Evolutionary conservation across 2,329 filamentous ascomycete genomes (phyloP).

Genomic region (Pseudogymnoascus sp.): DNA sequence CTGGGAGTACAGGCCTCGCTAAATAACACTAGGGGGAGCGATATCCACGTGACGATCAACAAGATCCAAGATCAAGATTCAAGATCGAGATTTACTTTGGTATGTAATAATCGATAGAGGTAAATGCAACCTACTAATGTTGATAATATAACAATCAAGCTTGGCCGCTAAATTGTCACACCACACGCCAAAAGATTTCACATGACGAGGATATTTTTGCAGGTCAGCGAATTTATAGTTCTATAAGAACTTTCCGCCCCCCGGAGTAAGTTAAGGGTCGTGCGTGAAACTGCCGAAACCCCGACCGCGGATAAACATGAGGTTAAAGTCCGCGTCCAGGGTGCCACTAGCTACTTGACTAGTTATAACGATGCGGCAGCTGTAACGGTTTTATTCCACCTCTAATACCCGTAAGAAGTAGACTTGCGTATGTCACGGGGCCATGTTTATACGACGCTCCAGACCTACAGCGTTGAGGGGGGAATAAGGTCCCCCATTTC

Average conservation of each 20-base stretch:
- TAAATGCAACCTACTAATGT: background rate
- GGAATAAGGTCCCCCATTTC: conserved; percentile 5
- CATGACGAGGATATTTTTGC: background rate
- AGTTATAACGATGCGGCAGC: background rate
- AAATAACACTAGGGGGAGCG: background rate
- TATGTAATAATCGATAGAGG: background rate
- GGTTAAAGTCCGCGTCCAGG: background rate
- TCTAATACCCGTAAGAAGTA: background rate
- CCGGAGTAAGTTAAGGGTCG: background rate
- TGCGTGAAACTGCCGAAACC: background rate
- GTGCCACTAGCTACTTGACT: background rate
- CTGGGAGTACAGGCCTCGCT: too few species aligned
- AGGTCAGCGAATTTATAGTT: background rate
- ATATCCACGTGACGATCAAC: background rate
- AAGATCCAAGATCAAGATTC: background rate
- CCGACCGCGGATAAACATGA: background rate
- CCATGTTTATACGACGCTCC: background rate
- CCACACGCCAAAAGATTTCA: background rate
- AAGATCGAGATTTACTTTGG: background rate
- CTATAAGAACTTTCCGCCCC: background rate
- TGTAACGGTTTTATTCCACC: conserved; percentile 12
- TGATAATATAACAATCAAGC: background rate
- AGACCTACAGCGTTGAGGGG: background rate
- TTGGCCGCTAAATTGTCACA: background rate
- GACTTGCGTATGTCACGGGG: background rate